Evolutionary conservation across 345 rosid genomes (phyloP), one percentile per base, ranked within the genome.

Genomic region (Populus alba): DNA sequence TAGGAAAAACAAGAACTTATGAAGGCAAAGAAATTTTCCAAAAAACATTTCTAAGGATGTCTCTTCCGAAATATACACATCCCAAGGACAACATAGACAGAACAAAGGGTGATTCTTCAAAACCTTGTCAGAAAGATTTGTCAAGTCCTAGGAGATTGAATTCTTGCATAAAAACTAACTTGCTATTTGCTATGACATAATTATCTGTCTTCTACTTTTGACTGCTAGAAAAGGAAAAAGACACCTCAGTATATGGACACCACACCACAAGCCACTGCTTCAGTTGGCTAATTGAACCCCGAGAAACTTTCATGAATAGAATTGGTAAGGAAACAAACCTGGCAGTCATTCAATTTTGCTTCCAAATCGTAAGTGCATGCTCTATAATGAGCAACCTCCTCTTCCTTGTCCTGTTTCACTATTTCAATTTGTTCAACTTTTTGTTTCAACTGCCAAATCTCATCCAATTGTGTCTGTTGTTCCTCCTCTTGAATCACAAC

Each of bases 291-390:
- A 37, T 39, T 66, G 37, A 31, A 33, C 7, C 8, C 55, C 31
- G 12, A 66, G 39, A 16, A 70, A 23, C 35, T 12, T 70, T n/a
- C 20, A 43, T 43, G 33, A 70, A 43, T 3, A 53, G 65, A 59
- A 59, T 17, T 17, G 29, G 67, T 20, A 25, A 18, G 18, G 74
- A 43, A 15, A 62, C 55, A 20, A 55, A 77, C 79, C 79, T 68
- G 72, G 74, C 79, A 77, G 38, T 65, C 53, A 38, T 38, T 35
- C 74, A 77, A 69, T 69, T 68, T 77, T 69, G 37, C 13, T 77
- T 68, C 79, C 67, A 57, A n/a, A 23, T 18, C 53, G 57, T 68
- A n/a, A 53, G 16, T 35, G 55, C 57, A 59, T 17, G 74, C 51
- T 69, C 25, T 39, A n/a, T 41, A 68, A 7, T 15, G 53, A 3